Evolutionary conservation across 2,329 filamentous ascomycete species (phyloP).

Genomic region (Pseudogymnoascus sp.): DNA sequence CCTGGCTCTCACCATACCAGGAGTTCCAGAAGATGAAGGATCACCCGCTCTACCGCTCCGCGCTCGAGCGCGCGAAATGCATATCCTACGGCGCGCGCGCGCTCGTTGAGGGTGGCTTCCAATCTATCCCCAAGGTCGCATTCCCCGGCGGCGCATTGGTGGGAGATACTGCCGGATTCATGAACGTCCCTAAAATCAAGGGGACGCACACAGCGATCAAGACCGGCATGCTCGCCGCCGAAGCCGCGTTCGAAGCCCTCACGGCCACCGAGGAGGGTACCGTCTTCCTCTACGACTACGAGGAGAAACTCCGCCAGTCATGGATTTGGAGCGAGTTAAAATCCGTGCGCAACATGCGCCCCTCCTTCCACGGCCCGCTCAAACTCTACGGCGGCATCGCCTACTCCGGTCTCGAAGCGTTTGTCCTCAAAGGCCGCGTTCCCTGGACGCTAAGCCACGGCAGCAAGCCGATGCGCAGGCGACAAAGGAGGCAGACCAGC

Average conservation of each 20-base stretch:
- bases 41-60: conserved; percentile 79
- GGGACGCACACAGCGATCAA: conserved; percentile 98
- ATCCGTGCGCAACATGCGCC: conserved; percentile 94
- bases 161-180: conserved; percentile 90
- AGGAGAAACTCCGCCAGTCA: conserved; percentile 78
- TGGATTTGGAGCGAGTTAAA: conserved; percentile 91
- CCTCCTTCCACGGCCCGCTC: conserved; percentile 82
- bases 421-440: conserved; percentile 71
- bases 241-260: conserved; percentile 79
- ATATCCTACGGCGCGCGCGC: conserved; percentile 93
- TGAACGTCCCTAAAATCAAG: conserved; percentile 98
- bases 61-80: conserved; percentile 94
- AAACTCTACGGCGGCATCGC: conserved; percentile 83
- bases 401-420: conserved; percentile 92
- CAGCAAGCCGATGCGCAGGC: conserved; percentile 66
- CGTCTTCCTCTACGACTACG: conserved; percentile 91
- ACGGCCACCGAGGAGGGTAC: conserved; percentile 52
- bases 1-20: conserved; percentile 89
- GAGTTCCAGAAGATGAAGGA: conserved; percentile 99
- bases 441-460: conserved; percentile 88
- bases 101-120: conserved; percentile 90
- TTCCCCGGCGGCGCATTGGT: conserved; percentile 95
- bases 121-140: conserved; percentile 93
- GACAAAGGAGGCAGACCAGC: conserved; percentile 74
- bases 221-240: conserved; percentile 91